Evolutionary conservation across 805 yeast genomes (phyloP), one percentile per base, ranked within the genome.

Genomic region (Candida peoriensis): DNA sequence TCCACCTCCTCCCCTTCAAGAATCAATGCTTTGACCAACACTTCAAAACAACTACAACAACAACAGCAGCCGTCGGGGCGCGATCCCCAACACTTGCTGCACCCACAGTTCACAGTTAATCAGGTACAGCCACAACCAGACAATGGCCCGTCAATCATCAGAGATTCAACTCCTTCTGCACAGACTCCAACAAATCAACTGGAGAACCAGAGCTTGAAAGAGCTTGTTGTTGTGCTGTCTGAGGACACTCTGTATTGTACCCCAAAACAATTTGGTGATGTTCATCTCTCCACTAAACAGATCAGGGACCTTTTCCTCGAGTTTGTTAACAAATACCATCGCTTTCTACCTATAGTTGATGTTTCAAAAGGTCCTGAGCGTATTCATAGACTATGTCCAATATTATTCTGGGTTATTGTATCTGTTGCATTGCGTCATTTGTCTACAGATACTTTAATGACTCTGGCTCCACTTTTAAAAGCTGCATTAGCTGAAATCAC

Each of bases 391-490:
- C 66, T 84, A 13, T 87, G 96, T 38, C 96, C 97, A 0, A 81
- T 90, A 3, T 63, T 90, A 14, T 90, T 90, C 52, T 90, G 98
- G 98, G 89, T 90, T 1, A 79, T 90, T 12, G 79, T 89, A 76
- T 75, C 87, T 26, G 82, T 87, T 1, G 85, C 95, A 0, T 62
- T 88, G 28, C 71, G 98, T 40, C 68, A 95, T 37, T 69, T 68
- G 40, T 64, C 66, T 19, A 54, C 64, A 1, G 52, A 38, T 46
- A 61, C 55, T 2, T 72, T 83, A 50, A 64, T 79, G 47, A 62
- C 70, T 18, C 61, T 89, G 28, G 74, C 90, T 2, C 82, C 81
- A 1, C 60, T 78, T 18, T 76, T 89, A 33, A 86, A 85, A 52
- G 74, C 82, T 3, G 76, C 86, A 3, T 61, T 89, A 30, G 88